phyloP scores from a whole-genome alignment of 139 green algal species.

The Micractinium sp. region DNA sequence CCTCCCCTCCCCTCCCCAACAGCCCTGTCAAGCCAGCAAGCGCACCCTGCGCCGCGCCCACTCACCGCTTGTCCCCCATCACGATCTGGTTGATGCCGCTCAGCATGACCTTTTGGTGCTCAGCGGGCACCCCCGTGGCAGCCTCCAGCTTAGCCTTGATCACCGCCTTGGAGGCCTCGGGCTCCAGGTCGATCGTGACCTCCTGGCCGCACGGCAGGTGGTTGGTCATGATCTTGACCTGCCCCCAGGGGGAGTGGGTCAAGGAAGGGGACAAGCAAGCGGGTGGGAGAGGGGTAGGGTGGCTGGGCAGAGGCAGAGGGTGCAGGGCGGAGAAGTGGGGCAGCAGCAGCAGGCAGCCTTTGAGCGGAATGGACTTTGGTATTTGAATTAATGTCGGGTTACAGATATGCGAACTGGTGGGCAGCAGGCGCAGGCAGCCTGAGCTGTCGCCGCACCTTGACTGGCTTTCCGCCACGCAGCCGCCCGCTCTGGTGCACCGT shows the following conservation, averaged over 20 bases:
- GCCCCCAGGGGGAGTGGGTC: not conserved
- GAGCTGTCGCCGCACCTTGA: slow-evolving; percentile 12
- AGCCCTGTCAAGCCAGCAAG: too few species aligned
- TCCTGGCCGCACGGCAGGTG: slow-evolving; percentile 65
- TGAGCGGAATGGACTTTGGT: not conserved
- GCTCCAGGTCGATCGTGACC: slow-evolving; percentile 65
- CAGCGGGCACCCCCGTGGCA: slow-evolving; percentile 56
- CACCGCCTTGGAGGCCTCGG: slow-evolving; percentile 41
- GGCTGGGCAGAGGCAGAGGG: too few species aligned
- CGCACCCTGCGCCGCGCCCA: too few species aligned
- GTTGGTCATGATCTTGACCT: slow-evolving; percentile 68
- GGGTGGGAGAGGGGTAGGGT: not conserved
- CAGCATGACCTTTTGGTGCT: slow-evolving; percentile 71
- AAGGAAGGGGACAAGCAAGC: not conserved
- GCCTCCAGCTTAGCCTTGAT: slow-evolving; percentile 61
- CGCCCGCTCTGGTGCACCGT: slow-evolving; percentile 36
- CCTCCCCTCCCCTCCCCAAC: not conserved
- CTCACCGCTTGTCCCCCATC: slow-evolving; percentile 67
- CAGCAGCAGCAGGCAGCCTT: not conserved
- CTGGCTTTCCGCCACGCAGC: slow-evolving; percentile 43
- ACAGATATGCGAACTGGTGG: not conserved
- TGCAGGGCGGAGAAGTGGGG: not conserved
- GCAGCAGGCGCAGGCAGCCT: not conserved
- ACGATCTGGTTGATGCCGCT: slow-evolving; percentile 63
- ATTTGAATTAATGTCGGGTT: not conserved